These are phyloP conservation scores for Xerocomus cyaneibrunnescens DNA, from an alignment of 1,284 basidiomycete species.

Conservation along the genomic window DNA sequence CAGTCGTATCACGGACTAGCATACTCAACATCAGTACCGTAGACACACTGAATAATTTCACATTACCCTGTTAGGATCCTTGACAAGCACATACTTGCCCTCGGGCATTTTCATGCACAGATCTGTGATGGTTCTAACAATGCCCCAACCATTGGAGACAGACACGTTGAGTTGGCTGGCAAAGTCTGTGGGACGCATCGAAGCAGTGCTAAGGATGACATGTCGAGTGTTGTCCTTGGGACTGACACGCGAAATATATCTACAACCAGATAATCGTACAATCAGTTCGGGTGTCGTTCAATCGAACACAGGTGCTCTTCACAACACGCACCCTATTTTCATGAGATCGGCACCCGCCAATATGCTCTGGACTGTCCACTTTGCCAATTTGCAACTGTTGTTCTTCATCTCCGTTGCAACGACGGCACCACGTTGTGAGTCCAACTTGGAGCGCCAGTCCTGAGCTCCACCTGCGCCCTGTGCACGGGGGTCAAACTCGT, in stretches of 20 bases:
- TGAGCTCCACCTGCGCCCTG: slow-evolving; percentile 91
- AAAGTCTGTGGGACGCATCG: slow-evolving; percentile 93
- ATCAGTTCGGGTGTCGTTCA: slow-evolving; percentile 11
- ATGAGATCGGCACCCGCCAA: slow-evolving; percentile 95
- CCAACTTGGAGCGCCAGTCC: slow-evolving; percentile 96
- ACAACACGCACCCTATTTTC: slow-evolving; percentile 86
- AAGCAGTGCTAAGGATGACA: slow-evolving; percentile 93
- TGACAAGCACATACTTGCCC: slow-evolving; percentile 93
- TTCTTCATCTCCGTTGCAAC: slow-evolving; percentile 99
- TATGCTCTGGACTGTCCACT: slow-evolving; percentile 96
- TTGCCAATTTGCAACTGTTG: slow-evolving; percentile 97
- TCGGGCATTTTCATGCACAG: slow-evolving; percentile 93
- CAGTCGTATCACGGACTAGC: slow-evolving; percentile 87
- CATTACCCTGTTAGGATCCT: slow-evolving; percentile 92
- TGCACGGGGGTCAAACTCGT: slow-evolving; percentile 95
- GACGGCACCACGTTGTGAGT: slow-evolving; percentile 95
- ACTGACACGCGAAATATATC: slow-evolving; percentile 91
- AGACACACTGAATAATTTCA: slow-evolving; percentile 1
- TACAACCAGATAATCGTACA: slow-evolving; percentile 32
- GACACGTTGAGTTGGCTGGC: slow-evolving; percentile 96
- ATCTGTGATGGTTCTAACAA: slow-evolving; percentile 92
- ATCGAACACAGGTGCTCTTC: too few relatives aligned
- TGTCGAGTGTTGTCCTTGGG: slow-evolving; percentile 95
- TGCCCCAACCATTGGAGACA: slow-evolving; percentile 97
- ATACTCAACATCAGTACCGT: slow-evolving; percentile 14